Base-by-base conservation (phyloP, 495 filamentous ascomycete genomes). In the Glonium stellatum region DNA sequence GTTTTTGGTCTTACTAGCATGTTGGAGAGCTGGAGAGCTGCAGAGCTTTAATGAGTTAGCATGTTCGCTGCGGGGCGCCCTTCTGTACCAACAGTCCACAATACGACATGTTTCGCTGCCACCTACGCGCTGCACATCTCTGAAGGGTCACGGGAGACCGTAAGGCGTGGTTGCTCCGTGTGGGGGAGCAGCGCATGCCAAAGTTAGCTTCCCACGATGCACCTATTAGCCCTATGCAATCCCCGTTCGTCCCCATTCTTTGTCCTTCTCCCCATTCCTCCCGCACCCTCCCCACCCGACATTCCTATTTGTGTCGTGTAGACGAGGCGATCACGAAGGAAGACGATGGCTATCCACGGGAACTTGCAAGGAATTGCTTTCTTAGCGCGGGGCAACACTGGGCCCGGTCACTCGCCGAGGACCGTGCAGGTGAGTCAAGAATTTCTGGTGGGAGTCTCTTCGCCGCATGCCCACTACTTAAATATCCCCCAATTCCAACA, bases 11-110 rank as follows among this genome's bases (percentile, higher is more conserved):
- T 52, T 55, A 49, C 39, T 56, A 57, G 53, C 59, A 62, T 55
- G 19, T 57, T 55, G 63, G 63, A 55, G 34, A 18, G 60, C 57
- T 41, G 44, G 25, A 25, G 60, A 49, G 55, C n/a, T n/a, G n/a
- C n/a, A n/a, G n/a, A n/a, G n/a, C n/a, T 18, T 54, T 54, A 41
- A 18, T 59, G 59, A 59, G 63, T 59, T 59, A 39, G 59, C 46
- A 63, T 50, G 60, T 57, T 61, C 58, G 54, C 58, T 54, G 62
- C 63, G 21, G 41, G 54, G 59, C 54, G 59, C 58, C n/a, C 55
- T 25, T 48, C 44, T 67, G 64, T 67, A 67, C 59, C 57, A 67
- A 63, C 64, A 67, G 10, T 60, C 42, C 35, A 59, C 23, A 59
- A 66, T 60, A 62, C 62, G 60, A 67, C 55, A 52, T 57, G 64